Evolutionary conservation across 1,139 yeast species (phyloP).

Genomic region (Blastobotrys arbuscula): DNA sequence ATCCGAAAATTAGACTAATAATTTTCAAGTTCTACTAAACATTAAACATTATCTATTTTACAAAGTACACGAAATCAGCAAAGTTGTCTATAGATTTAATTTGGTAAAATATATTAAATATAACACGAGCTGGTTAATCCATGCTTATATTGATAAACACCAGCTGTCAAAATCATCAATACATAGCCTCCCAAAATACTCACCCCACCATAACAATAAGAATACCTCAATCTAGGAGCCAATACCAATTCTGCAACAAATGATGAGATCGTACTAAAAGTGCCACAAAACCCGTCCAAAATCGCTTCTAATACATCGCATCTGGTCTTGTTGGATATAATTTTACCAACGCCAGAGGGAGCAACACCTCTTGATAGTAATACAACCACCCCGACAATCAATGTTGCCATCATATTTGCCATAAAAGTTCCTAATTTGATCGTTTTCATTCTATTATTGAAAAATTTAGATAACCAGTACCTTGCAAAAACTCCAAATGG

Average conservation of each 20-base stretch:
- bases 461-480: slow-evolving; percentile 45
- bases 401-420: slow-evolving; percentile 58
- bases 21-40: too few relatives aligned
- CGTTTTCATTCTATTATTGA: slow-evolving; percentile 37
- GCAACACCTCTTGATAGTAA: slow-evolving; percentile 45
- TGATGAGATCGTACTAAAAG: slow-evolving; percentile 71
- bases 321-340: slow-evolving; percentile 33
- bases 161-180: slow-evolving; percentile 40
- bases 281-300: slow-evolving; percentile 70
- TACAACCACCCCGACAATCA: slow-evolving; percentile 50
- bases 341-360: slow-evolving; percentile 14
- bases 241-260: slow-evolving; percentile 60
- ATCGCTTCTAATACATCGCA: slow-evolving; percentile 56
- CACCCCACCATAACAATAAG: slow-evolving; percentile 39
- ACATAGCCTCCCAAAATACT: slow-evolving; percentile 37
- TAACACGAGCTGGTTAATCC: slow-evolving; percentile 30
- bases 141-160: slow-evolving; percentile 45
- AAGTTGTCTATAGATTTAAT: too few relatives aligned
- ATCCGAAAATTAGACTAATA: too few relatives aligned
- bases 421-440: slow-evolving; percentile 74
- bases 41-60: too few relatives aligned
- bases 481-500: slow-evolving; percentile 64
- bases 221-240: slow-evolving; percentile 28
- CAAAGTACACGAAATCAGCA: too few relatives aligned
- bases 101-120: too few relatives aligned